These are phyloP conservation scores for Asterella californica DNA, from an alignment of 225 moss, liverwort and hornwort species.

Conservation along the genomic window DNA sequence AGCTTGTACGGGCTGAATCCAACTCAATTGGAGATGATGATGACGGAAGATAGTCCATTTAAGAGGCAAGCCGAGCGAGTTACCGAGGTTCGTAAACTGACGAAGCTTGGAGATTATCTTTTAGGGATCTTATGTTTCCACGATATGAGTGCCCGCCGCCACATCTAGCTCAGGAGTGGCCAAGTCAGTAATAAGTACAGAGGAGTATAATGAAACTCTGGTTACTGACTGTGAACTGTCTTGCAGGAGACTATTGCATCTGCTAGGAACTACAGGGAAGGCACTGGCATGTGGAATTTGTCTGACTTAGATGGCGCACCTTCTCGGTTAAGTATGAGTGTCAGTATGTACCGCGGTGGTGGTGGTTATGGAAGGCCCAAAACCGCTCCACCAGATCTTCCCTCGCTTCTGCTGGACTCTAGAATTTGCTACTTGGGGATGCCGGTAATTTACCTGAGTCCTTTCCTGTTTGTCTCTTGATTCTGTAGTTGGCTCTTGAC, in stretches of 20 bases:
- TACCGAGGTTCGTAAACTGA: conserved; percentile 46
- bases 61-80: conserved; percentile 78
- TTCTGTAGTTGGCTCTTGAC: not conserved
- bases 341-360: conserved; percentile 98
- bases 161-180: not conserved
- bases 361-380: conserved; percentile 87
- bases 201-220: no score
- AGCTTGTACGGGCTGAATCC: conserved; percentile 84
- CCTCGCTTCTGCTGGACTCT: conserved; percentile 88
- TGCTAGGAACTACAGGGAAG: conserved; percentile 79
- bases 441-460: conserved; percentile 44
- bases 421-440: conserved; percentile 97
- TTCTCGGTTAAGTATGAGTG: conserved; percentile 97
- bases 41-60: conserved; percentile 91
- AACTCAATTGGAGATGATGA: conserved; percentile 95
- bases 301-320: conserved; percentile 73
- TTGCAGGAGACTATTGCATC: conserved; percentile 68
- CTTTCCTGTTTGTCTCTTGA: not conserved
- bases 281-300: conserved; percentile 80
- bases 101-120: not conserved
- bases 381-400: conserved; percentile 98
- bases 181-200: no score
- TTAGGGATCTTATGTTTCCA: not conserved
- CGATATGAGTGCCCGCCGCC: not conserved
- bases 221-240: not conserved